Base-by-base conservation (phyloP, 768 basidiomycete genomes). In the Russula vinacea region DNA sequence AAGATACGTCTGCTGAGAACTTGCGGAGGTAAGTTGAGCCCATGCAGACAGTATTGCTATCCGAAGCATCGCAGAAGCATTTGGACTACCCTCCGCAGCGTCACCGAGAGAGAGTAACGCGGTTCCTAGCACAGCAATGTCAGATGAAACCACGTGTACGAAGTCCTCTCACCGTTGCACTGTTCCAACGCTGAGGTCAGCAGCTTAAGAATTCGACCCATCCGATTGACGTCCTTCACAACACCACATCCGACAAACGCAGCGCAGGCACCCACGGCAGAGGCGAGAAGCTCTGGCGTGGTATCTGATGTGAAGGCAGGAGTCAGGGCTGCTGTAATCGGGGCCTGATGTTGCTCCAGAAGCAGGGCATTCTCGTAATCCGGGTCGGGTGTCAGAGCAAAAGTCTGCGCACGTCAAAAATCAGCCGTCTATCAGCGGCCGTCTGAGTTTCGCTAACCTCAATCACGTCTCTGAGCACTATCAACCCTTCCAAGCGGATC, bases 331-430 rank as follows among this genome's bases (percentile, higher is more conserved):
- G 97, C 94, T 2, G 96, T 97, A 64, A 99, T 96, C 0, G 97
- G 96, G 0, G 97, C 96, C 76, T 99, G 97, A 74, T 97, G 90
- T 73, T 99, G 97, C 72, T 99, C 96, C 14, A 99, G 83, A 3
- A 99, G 78, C 6, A 95, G 79, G 0, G 91, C 86, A 64, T 92
- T 92, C 39, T 92, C 90, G 69, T 93, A 98, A 58, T 94, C 94
- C 2, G 94, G 92, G 76, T 99, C 97, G 0, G 92, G 90, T 7
- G 91, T 83, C 33, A 79, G 76, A 2, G 92, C 84, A 75, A 99
- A 99, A 59, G 89, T 84, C 96, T 98, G 62, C 1, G n/a, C 17
- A 22, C 64, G 55, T 64, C 64, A 45, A 58, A 17, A 17, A 22
- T 59, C 19, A 60, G 58, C 26, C 26, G 44, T 51, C 26, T 61